phyloP scores from a whole-genome alignment of 306 rosid species.

The Quercus parvula region DNA sequence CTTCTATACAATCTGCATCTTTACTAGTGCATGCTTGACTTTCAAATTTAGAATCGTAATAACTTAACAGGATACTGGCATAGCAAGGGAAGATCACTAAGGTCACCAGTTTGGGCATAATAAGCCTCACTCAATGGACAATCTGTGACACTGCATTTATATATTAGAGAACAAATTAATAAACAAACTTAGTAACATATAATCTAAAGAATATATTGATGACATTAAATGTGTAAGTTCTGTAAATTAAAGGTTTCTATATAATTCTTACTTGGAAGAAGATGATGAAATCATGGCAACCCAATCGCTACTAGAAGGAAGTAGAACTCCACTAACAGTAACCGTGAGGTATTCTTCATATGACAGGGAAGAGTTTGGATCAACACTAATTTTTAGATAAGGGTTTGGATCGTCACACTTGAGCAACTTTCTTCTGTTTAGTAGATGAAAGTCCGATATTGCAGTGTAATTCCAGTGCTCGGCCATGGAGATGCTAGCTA shows the following conservation, averaged over 20 bases:
- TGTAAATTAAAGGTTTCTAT: neutral
- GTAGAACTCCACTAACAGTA: constrained; percentile 51
- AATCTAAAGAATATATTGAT: neutral
- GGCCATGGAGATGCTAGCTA: constrained; percentile 24
- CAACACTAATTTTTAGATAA: constrained; percentile 28
- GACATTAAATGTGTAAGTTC: neutral
- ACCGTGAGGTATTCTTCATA: constrained; percentile 57
- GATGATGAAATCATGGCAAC: constrained; percentile 85
- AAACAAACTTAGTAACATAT: neutral
- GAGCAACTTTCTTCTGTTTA: constrained; percentile 48
- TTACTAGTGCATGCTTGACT: neutral
- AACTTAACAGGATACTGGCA: constrained; percentile 98
- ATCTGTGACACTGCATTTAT: constrained; percentile 34
- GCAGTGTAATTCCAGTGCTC: constrained; percentile 54
- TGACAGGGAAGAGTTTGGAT: constrained; percentile 26
- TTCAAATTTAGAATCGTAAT: neutral
- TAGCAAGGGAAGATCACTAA: constrained; percentile 69
- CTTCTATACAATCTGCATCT: too few species aligned
- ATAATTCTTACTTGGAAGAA: constrained; percentile 50
- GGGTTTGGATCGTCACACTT: constrained; percentile 38
- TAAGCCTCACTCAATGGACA: constrained; percentile 28
- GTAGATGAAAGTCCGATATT: constrained; percentile 53
- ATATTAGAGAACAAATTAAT: neutral
- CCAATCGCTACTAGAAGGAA: constrained; percentile 56
- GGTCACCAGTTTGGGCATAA: constrained; percentile 79